phyloP scores from a whole-genome alignment of 768 basidiomycete genomes.

The Suillus fuscotomentosus region DNA sequence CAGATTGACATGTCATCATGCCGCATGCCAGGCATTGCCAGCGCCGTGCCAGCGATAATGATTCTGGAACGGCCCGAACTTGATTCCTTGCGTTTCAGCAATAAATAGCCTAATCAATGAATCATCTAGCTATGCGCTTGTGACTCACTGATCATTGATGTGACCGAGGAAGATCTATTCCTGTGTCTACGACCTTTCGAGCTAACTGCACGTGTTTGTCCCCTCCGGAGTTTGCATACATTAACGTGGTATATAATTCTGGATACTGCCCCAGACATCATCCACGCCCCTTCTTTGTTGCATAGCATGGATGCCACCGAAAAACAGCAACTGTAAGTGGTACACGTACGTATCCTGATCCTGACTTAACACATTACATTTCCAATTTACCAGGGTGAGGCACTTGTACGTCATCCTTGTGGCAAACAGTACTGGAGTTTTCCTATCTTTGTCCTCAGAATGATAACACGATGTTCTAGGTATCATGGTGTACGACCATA shows the following conservation, averaged over 20 bases:
- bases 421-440: constrained; percentile 6
- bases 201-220: not conserved
- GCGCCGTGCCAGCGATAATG: not conserved
- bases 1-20: not conserved
- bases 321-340: not conserved
- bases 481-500: constrained; percentile 29
- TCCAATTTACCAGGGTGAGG: not conserved
- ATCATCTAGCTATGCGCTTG: not conserved
- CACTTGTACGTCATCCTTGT: constrained; percentile 2
- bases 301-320: not conserved
- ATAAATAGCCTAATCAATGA: not conserved
- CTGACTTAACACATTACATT: not conserved
- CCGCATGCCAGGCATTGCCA: not conserved
- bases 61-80: not conserved
- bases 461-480: constrained; percentile 13
- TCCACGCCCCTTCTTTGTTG: not conserved
- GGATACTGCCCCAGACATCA: not conserved
- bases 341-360: not conserved
- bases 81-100: not conserved
- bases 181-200: not conserved
- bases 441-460: not conserved
- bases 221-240: not conserved
- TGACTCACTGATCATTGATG: not conserved
- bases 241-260: not conserved
- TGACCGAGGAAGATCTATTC: not conserved